Evolutionary conservation across 345 rosid species (phyloP), one percentile per base, ranked within the genome.

Genomic region (Clausena lansium): DNA sequence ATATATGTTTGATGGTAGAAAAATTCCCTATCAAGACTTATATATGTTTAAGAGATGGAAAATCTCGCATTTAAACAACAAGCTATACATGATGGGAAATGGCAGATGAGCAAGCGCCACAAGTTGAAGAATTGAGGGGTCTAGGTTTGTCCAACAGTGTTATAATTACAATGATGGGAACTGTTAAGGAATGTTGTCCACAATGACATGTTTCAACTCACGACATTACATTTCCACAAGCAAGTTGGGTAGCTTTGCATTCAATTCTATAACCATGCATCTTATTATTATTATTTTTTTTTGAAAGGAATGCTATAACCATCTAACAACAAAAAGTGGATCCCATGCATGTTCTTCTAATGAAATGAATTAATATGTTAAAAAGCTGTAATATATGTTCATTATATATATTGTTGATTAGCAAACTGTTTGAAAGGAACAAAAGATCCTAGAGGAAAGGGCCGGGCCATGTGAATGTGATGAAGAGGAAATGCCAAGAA

Each of bases 221-320:
- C 45, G 72, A 54, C 65, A 39, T 6, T 61, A 36, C 30, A 59
- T 52, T 11, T 63, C 54, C 80, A 68, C 6, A 35, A 54, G 41
- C 72, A 71, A 76, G 79, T 65, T 79, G 50, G 80, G 39, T 81
- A 27, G 79, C 54, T 65, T 24, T 70, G 25, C 72, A 83, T 76
- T 85, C 57, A 81, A 79, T 86, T 81, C 79, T 52, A 71, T 58
- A 55, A n/a, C 81, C 76, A 52, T 45, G n/a, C n/a, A n/a, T n/a
- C n/a, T n/a, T n/a, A n/a, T n/a, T n/a, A n/a, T n/a, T n/a, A n/a
- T n/a, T n/a, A n/a, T n/a, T n/a, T n/a, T n/a, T n/a, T n/a, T n/a
- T n/a, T n/a, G n/a, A n/a, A n/a, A n/a, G n/a, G n/a, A n/a, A n/a
- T 86, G 81, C 79, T 52, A 71, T 58, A 55, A n/a, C 81, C 76